These are phyloP conservation scores for Parastagonospora avenae DNA, from an alignment of 2,329 filamentous ascomycete genomes.

Conservation along the genomic window DNA sequence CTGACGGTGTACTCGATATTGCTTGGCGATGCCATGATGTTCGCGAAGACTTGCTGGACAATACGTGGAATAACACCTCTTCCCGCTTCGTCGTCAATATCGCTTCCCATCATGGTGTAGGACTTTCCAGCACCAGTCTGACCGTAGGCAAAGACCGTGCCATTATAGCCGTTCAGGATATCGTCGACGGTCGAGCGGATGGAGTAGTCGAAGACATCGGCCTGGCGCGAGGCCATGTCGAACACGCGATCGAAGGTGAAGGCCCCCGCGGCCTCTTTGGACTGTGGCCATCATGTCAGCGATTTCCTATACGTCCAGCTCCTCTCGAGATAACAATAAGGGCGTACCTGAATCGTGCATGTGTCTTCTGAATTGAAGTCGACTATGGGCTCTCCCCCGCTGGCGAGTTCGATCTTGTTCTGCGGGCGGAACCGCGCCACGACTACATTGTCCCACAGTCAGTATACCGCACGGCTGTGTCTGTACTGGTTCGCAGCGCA, in stretches of 20 bases:
- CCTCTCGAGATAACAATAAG: background rate
- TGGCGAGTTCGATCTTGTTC: constrained; percentile 90
- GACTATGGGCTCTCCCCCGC: constrained; percentile 90
- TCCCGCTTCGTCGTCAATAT: constrained; percentile 86
- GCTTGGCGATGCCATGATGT: constrained; percentile 86
- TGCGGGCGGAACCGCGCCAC: constrained; percentile 97
- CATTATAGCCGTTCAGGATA: constrained; percentile 98
- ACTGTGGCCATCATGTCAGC: constrained; percentile 58
- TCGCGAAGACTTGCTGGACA: constrained; percentile 95
- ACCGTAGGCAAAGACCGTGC: constrained; percentile 97
- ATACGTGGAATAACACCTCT: constrained; percentile 97
- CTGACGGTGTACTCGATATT: constrained; percentile 99
- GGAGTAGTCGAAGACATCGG: constrained; percentile 97
- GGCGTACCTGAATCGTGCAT: constrained; percentile 77
- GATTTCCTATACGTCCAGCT: background rate
- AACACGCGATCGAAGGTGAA: constrained; percentile 98
- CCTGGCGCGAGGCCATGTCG: constrained; percentile 87
- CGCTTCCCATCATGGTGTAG: constrained; percentile 97
- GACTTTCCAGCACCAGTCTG: constrained; percentile 99
- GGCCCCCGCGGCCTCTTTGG: constrained; percentile 77
- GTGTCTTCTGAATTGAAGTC: constrained; percentile 87
- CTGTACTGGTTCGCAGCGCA: constrained; percentile 24
- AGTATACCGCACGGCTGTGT: constrained; percentile 17
- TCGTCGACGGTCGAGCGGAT: constrained; percentile 96
- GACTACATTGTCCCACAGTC: constrained; percentile 59